Evolutionary conservation across 1,284 basidiomycete genomes (phyloP).

Genomic region (Calocybe gambosa): DNA sequence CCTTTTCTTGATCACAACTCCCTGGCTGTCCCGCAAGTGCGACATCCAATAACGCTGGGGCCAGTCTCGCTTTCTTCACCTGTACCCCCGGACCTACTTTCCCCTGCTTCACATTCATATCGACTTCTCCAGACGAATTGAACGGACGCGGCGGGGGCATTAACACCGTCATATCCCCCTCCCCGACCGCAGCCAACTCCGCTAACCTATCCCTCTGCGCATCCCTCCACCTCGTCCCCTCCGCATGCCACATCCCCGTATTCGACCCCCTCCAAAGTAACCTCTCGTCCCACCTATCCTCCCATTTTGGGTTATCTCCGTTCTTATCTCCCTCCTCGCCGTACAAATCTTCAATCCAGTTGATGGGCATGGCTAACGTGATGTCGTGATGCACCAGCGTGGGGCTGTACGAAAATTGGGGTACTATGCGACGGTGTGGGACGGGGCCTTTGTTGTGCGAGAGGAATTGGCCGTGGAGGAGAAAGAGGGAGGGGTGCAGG

Average conservation of each 20-base stretch:
- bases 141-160: background rate
- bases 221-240: slow-evolving; percentile 40
- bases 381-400: slow-evolving; percentile 59
- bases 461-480: slow-evolving; percentile 53
- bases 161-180: slow-evolving; percentile 26
- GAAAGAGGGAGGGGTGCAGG: slow-evolving; percentile 41
- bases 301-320: slow-evolving; percentile 46
- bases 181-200: slow-evolving; percentile 28
- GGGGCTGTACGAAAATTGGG: slow-evolving; percentile 52
- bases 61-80: slow-evolving; percentile 32
- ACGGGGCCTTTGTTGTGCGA: slow-evolving; percentile 44
- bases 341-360: slow-evolving; percentile 36
- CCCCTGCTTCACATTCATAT: slow-evolving; percentile 14
- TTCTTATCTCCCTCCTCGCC: slow-evolving; percentile 13
- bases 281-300: slow-evolving; percentile 44
- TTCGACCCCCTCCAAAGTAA: slow-evolving; percentile 62
- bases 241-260: slow-evolving; percentile 52
- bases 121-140: slow-evolving; percentile 4
- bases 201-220: slow-evolving; percentile 40
- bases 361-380: slow-evolving; percentile 41
- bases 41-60: slow-evolving; percentile 49
- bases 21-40: slow-evolving; percentile 44
- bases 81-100: slow-evolving; percentile 38
- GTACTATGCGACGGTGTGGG: slow-evolving; percentile 41
- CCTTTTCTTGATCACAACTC: slow-evolving; percentile 30